A percentile compares a stretch with the other conserved stretches of the same genome.
Conservation (phyloP, 306 rosid species). For the Quercus dentata region DNA sequence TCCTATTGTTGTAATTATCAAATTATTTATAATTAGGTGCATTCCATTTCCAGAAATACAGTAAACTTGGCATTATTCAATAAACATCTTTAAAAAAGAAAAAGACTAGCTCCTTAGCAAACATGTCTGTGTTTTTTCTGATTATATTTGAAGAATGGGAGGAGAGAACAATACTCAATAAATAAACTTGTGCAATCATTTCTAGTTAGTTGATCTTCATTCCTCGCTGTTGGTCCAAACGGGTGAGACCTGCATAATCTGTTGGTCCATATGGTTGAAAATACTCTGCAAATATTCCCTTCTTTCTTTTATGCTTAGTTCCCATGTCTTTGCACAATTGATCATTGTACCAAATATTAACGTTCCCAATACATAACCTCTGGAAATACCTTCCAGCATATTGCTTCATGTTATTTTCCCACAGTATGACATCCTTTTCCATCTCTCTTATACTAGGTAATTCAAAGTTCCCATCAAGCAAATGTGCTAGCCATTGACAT, state of each 20-base stretch:
- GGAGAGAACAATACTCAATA: neutral
- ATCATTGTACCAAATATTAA: conserved; percentile 39
- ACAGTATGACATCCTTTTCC: conserved; percentile 33
- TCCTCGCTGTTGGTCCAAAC: neutral
- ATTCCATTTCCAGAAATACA: too few relatives aligned
- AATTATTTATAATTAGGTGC: too few relatives aligned
- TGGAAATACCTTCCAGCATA: conserved; percentile 11
- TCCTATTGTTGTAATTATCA: too few relatives aligned
- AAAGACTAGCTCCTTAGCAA: too few relatives aligned
- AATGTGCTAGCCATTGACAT: conserved; percentile 38
- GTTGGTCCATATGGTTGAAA: conserved; percentile 29
- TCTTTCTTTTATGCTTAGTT: conserved; percentile 38
- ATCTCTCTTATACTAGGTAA: conserved; percentile 43
- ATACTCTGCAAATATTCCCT: conserved; percentile 14
- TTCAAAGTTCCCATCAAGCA: conserved; percentile 36
- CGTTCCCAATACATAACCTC: conserved; percentile 29
- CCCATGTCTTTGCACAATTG: conserved; percentile 50
- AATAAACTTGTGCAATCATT: neutral
- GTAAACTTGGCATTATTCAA: too few relatives aligned
- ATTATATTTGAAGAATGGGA: too few relatives aligned
- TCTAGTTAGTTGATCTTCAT: neutral
- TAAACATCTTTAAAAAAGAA: too few relatives aligned
- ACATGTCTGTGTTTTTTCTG: too few relatives aligned
- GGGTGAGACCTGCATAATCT: conserved; percentile 26
- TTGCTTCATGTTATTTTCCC: conserved; percentile 36